These are phyloP conservation scores for Aspergillus coremiiformis DNA, from an alignment of 495 filamentous ascomycete species.

Conservation along the genomic window DNA sequence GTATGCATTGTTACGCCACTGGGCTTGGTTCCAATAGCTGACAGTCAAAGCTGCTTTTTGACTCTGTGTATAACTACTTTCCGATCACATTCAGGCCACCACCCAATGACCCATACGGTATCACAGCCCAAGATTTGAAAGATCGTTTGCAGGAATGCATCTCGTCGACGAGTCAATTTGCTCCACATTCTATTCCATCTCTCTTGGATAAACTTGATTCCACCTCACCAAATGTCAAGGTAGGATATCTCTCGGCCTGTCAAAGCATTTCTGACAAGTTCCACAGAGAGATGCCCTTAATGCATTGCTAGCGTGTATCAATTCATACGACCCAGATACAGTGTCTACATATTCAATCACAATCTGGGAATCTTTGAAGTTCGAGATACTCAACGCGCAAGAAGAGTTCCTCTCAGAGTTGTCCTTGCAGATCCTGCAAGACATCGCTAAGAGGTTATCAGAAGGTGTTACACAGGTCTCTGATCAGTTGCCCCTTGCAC, in stretches of 20 bases:
- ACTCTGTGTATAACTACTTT: conserved; percentile 72
- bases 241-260: conserved; percentile 17
- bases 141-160: conserved; percentile 63
- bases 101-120: conserved; percentile 67
- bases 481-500: conserved; percentile 46
- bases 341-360: conserved; percentile 62
- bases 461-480: conserved; percentile 42
- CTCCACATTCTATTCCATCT: conserved; percentile 60
- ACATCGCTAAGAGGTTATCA: conserved; percentile 53
- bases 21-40: conserved; percentile 11
- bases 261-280: conserved; percentile 19
- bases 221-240: conserved; percentile 66
- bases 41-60: conserved; percentile 52
- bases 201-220: conserved; percentile 72
- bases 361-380: conserved; percentile 69
- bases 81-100: conserved; percentile 71
- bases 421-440: conserved; percentile 47
- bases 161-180: conserved; percentile 58
- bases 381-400: conserved; percentile 67
- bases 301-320: conserved; percentile 53
- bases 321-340: conserved; percentile 52
- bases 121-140: conserved; percentile 68
- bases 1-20: conserved; percentile 25
- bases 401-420: conserved; percentile 62
- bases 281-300: conserved; percentile 62